phyloP scores from a whole-genome alignment of 108 stramenopile genomes.

The Skeletonema menzelii region DNA sequence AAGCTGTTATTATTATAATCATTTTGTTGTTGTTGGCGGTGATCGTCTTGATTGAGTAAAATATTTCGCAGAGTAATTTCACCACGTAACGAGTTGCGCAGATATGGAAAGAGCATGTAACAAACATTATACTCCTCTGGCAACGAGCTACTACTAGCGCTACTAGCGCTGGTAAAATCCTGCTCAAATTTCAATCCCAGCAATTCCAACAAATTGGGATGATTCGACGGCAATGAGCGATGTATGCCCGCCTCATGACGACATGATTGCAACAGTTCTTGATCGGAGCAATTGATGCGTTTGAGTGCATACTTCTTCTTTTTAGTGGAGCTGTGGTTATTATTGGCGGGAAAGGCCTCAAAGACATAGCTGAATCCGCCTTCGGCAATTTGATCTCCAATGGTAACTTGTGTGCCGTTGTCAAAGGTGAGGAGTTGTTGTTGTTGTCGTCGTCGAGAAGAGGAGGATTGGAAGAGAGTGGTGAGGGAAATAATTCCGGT shows the following conservation, averaged over 20 bases:
- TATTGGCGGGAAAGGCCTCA: slow-evolving; percentile 34
- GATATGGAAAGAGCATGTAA: slow-evolving; percentile 84
- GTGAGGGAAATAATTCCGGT: not conserved
- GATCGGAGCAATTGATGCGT: slow-evolving; percentile 63
- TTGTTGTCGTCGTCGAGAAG: not conserved
- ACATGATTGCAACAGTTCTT: slow-evolving; percentile 58
- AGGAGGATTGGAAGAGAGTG: not conserved
- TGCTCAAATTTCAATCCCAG: slow-evolving; percentile 38
- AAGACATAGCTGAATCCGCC: slow-evolving; percentile 81
- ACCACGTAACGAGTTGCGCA: slow-evolving; percentile 57
- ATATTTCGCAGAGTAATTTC: slow-evolving; percentile 71
- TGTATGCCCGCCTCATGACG: slow-evolving; percentile 74
- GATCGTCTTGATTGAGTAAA: not conserved
- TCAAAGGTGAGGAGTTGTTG: slow-evolving; percentile 40
- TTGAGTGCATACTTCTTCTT: slow-evolving; percentile 65
- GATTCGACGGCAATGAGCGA: slow-evolving; percentile 26
- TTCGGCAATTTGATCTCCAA: slow-evolving; percentile 71
- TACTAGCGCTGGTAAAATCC: no score
- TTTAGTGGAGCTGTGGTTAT: not conserved
- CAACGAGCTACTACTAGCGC: slow-evolving; percentile 40
- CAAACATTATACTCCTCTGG: slow-evolving; percentile 37
- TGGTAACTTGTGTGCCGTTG: slow-evolving; percentile 49
- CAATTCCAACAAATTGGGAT: slow-evolving; percentile 43
- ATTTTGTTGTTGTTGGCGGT: not conserved
- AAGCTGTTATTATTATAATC: slow-evolving; percentile 14